Evolutionary conservation across 805 yeast genomes (phyloP), one percentile per base, ranked within the genome.

Genomic region (Candida easanensis): DNA sequence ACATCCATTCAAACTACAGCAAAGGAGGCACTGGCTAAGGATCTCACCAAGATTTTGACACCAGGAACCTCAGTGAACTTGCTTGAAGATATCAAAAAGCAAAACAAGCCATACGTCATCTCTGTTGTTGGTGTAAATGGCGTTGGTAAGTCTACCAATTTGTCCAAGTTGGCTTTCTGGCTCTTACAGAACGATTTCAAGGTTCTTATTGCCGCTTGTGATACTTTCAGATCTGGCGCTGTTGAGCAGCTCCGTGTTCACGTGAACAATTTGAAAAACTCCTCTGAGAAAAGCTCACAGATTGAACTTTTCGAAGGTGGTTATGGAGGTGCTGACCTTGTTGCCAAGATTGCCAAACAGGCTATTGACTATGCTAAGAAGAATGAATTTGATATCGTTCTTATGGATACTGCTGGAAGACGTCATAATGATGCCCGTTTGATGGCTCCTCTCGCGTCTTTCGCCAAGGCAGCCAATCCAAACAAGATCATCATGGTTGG

Each of bases 401-500:
- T 91, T 50, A 86, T 91, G 74, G 99, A 91, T 64, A 91, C 99
- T 4, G 99, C 99, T 0, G 99, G 99, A 34, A 79, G 99, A 69
- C 81, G 98, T 43, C 99, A 93, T 60, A 88, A 91, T 53, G 97
- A 93, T 62, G 84, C 93, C 15, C 82, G 91, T 45, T 73, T 91
- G 49, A 91, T 91, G 99, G 91, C 97, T 0, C 96, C 97, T 7
- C 69, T 91, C 51, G 95, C 89, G 53, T 88, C 91, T 43, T 91
- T 91, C 64, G 98, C 97, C 15, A 88, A 86, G 56, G 90, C 95
- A 38, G 98, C 98, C 3, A 76, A 88, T 38, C 99, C 98, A 0
- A 93, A 91, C 65, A 91, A 88, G 63, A 91, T 91, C 56, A 90
- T 91, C 59, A 93, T 93, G 98, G 99, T 91, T 16, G 98, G 97